Evolutionary conservation across 2,329 filamentous ascomycete genomes (phyloP).

Genomic region (Penicillium olsonii): DNA sequence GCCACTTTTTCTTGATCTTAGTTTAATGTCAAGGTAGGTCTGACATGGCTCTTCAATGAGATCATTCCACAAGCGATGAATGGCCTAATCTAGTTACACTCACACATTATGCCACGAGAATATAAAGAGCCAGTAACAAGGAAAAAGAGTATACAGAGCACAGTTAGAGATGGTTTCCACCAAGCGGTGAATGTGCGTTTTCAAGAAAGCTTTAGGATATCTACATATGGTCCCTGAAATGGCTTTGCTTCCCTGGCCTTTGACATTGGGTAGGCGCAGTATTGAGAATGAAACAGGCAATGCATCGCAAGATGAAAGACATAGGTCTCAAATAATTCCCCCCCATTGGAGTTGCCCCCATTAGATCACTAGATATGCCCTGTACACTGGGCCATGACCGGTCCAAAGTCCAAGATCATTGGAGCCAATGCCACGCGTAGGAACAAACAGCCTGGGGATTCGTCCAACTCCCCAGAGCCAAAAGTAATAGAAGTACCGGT

Average conservation of each 20-base stretch:
- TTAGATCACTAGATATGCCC: not conserved
- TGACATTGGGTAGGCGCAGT: constrained; percentile 31
- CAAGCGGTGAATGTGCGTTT: constrained; percentile 7
- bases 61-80: not conserved
- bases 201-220: constrained; percentile 24
- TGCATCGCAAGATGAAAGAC: constrained; percentile 32
- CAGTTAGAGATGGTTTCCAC: constrained; percentile 33
- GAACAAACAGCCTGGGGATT: constrained; percentile 21
- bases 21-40: constrained; percentile 16
- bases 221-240: constrained; percentile 33
- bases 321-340: constrained; percentile 14
- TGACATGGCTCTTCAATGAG: constrained; percentile 7
- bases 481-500: constrained; percentile 3
- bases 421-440: constrained; percentile 6
- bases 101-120: too few relatives aligned
- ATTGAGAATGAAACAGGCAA: constrained; percentile 31
- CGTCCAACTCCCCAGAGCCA: constrained; percentile 18
- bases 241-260: constrained; percentile 23
- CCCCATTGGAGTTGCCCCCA: constrained; percentile 2
- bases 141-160: constrained; percentile 12
- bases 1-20: constrained; percentile 14
- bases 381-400: constrained; percentile 20
- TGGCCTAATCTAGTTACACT: too few relatives aligned
- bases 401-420: constrained; percentile 23
- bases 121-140: not conserved